Evolutionary conservation across 1,284 basidiomycete genomes (phyloP).

Genomic region (Papiliotrema fonsecae): DNA sequence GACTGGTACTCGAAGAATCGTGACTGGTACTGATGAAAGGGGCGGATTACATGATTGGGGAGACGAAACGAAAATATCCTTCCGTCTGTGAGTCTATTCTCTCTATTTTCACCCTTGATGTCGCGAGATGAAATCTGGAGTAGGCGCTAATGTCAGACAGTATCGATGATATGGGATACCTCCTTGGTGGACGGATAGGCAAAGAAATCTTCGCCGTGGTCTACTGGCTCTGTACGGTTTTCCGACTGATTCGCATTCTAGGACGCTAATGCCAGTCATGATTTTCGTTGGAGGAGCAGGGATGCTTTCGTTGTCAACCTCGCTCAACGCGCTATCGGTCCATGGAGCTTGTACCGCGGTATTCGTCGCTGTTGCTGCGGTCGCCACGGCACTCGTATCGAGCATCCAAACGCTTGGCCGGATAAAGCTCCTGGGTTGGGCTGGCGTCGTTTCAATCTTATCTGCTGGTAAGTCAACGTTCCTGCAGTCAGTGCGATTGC

Average conservation of each 20-base stretch:
- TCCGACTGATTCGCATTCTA: too few relatives aligned
- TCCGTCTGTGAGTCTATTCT: constrained; percentile 16
- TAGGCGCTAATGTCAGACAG: constrained; percentile 4
- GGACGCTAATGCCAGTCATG: constrained; percentile 8
- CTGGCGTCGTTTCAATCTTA: constrained; percentile 28
- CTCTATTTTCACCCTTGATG: too few relatives aligned
- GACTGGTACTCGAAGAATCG: not conserved
- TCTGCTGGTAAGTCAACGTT: constrained; percentile 13
- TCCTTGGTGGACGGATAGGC: constrained; percentile 30
- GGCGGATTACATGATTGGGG: constrained; percentile 30
- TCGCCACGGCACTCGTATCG: constrained; percentile 29
- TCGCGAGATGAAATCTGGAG: not conserved
- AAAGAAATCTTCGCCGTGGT: constrained; percentile 30
- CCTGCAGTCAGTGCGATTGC: not conserved
- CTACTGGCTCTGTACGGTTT: constrained; percentile 28
- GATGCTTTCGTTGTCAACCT: constrained; percentile 36
- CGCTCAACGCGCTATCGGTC: constrained; percentile 43
- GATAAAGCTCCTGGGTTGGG: constrained; percentile 44
- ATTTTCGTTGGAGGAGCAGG: constrained; percentile 26
- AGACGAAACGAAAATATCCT: constrained; percentile 34
- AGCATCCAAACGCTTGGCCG: constrained; percentile 42
- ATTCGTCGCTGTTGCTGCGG: constrained; percentile 38
- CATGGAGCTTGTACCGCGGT: constrained; percentile 44
- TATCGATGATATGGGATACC: constrained; percentile 24
- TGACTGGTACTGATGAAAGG: constrained; percentile 9